Evolutionary conservation across 768 basidiomycete genomes (phyloP).

Genomic region (Pisolithus sp.): DNA sequence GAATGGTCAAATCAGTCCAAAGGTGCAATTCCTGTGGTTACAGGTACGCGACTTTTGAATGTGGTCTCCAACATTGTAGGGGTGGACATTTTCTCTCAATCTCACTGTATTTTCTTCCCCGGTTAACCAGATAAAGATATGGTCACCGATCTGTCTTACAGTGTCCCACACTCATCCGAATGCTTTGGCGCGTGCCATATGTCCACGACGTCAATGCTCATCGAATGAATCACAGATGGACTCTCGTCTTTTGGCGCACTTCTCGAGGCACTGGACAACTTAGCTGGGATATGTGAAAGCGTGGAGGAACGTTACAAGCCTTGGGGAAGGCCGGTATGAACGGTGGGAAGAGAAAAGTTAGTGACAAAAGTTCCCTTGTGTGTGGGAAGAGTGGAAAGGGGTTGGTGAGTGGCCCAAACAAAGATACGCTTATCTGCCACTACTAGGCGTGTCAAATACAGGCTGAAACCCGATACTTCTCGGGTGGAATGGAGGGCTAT

Average conservation of each 20-base stretch:
- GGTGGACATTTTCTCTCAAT: background rate
- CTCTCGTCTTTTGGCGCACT: conserved; percentile 82
- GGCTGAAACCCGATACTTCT: no score
- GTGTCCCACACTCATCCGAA: conserved; percentile 89
- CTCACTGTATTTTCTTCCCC: conserved; percentile 11
- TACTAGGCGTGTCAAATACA: no score
- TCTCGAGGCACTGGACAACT: conserved; percentile 64
- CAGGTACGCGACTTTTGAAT: conserved; percentile 46
- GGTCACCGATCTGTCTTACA: conserved; percentile 5
- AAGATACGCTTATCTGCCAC: no score
- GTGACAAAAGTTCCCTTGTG: background rate
- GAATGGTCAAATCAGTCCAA: conserved; percentile 49
- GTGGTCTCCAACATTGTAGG: background rate
- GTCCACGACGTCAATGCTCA: conserved; percentile 1
- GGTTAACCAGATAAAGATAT: background rate
- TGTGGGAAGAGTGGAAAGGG: background rate
- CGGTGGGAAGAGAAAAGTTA: conserved; percentile 66
- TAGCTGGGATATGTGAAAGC: conserved; percentile 69
- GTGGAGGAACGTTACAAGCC: conserved; percentile 63
- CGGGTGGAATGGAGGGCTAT: no score
- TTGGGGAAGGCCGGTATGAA: conserved; percentile 50
- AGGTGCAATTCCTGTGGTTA: conserved; percentile 98
- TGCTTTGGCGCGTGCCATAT: conserved; percentile 71
- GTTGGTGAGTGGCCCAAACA: conserved; percentile 4
- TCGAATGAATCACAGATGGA: conserved; percentile 49